These are phyloP conservation scores for Fomitopsis palustris DNA, from an alignment of 1,284 basidiomycete genomes.

Conservation along the genomic window DNA sequence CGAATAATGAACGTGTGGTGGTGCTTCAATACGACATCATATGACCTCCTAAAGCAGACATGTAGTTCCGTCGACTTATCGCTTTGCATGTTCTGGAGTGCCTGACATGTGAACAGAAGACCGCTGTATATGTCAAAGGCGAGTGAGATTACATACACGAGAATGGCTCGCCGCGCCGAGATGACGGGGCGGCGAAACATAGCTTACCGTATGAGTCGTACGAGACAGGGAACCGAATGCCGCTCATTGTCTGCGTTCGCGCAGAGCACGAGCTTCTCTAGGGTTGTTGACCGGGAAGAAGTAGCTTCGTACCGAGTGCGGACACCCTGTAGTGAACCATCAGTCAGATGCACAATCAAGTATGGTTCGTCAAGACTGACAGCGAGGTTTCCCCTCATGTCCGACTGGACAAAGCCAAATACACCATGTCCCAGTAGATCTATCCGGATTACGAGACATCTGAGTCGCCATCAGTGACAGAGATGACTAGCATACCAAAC, in stretches of 20 bases:
- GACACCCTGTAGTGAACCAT: slow-evolving; percentile 61
- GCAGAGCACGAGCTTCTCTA: slow-evolving; percentile 75
- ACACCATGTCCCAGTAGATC: slow-evolving; percentile 87
- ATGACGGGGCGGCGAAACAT: slow-evolving; percentile 23
- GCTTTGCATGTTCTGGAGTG: slow-evolving; percentile 73
- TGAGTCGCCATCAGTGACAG: background rate
- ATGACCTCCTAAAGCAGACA: slow-evolving; percentile 83
- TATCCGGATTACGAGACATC: slow-evolving; percentile 26
- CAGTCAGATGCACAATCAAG: background rate
- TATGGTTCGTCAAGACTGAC: slow-evolving; percentile 38
- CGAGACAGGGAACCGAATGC: slow-evolving; percentile 58
- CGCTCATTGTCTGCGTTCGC: slow-evolving; percentile 52
- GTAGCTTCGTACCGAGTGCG: slow-evolving; percentile 62
- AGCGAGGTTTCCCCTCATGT: slow-evolving; percentile 86
- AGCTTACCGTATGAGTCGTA: slow-evolving; percentile 78
- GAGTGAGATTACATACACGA: slow-evolving; percentile 5
- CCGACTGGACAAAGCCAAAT: slow-evolving; percentile 88
- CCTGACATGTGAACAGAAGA: slow-evolving; percentile 79
- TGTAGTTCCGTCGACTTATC: slow-evolving; percentile 74
- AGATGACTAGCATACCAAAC: slow-evolving; percentile 62
- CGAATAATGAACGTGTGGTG: slow-evolving; percentile 86
- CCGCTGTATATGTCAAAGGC: slow-evolving; percentile 54
- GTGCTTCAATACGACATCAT: slow-evolving; percentile 79
- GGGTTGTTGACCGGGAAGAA: slow-evolving; percentile 59
- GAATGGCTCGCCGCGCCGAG: slow-evolving; percentile 19